Evolutionary conservation across 352 stramenopile species (phyloP), one percentile per base, ranked within the genome.

Genomic region (Phytophthora megakarya): DNA sequence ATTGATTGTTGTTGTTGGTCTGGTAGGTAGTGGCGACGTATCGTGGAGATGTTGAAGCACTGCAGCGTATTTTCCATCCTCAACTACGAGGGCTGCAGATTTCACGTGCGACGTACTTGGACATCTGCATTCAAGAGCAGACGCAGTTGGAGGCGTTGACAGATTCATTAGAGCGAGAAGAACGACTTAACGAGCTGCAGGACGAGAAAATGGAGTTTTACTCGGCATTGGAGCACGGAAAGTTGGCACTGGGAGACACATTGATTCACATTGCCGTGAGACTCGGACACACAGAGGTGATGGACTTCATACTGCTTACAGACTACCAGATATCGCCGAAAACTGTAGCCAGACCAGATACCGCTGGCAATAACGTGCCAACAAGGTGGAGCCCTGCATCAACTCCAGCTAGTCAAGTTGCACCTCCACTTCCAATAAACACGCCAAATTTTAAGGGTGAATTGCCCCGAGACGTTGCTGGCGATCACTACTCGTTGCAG

Each of bases 131-230:
- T 48, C 76, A 84, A 3, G 83, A 89, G 40, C 65, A 91, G 46
- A 75, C 66, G 18, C 49, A 73, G 12, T 60, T 94, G 30, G 75
- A 89, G 47, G 62, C 70, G 18, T 56, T 91, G 22, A 81, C 76
- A 3, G 85, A 94, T 53, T 89, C 83, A 7, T 51, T 80, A 6
- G 72, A 89, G 51, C 76, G 76, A 39, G 83, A 92, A 38, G 53
- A 72, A 22, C 65, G 58, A 32, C 53, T 66, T 11, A 73, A 80
- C 18, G 70, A 70, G 23, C 68, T 92, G 23, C 67, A 86, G 47
- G 75, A 90, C 61, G 83, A 94, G 65, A 90, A 90, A 25, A 89
- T 90, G 76, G 76, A 89, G 53, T 88, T 94, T 57, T 91, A 90
- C 35, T 62, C 70, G 2, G 85, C 83, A 0, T 60, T 92, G 1